These are phyloP conservation scores for Pythium angustatum DNA, from an alignment of 352 stramenopile genomes.

Conservation along the genomic window DNA sequence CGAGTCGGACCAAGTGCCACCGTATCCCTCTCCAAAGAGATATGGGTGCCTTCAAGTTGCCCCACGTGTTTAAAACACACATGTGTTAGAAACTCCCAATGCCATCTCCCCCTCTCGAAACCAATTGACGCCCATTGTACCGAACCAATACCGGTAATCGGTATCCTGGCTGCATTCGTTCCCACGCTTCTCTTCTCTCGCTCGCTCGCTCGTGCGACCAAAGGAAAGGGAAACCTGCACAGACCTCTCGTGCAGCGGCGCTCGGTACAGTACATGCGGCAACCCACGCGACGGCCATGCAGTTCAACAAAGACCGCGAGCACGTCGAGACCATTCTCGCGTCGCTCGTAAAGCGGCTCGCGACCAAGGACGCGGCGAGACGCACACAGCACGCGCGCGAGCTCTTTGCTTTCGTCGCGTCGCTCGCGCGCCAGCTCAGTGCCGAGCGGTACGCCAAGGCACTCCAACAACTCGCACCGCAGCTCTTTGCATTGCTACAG, in stretches of 20 bases:
- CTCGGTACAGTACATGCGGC: no score
- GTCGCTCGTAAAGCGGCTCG: conserved; percentile 64
- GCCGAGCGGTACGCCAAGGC: conserved; percentile 81
- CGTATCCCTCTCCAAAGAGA: not conserved
- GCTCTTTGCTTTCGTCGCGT: conserved; percentile 62
- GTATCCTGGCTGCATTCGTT: conserved; percentile 5
- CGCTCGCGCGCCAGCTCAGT: conserved; percentile 70
- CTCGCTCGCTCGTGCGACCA: no score
- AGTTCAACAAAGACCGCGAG: conserved; percentile 58
- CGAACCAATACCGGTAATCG: not conserved
- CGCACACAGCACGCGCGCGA: conserved; percentile 53
- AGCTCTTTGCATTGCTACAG: conserved; percentile 75
- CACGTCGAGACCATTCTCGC: conserved; percentile 60
- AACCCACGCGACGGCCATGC: conserved; percentile 21
- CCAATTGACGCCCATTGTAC: no score
- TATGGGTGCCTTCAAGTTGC: not conserved
- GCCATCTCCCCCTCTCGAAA: conserved; percentile 13
- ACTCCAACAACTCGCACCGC: conserved; percentile 69
- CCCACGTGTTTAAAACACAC: conserved; percentile 11
- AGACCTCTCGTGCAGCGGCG: not conserved
- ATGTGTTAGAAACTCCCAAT: not conserved
- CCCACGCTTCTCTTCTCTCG: not conserved
- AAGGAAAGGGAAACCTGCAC: not conserved
- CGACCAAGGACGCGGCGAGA: conserved; percentile 37
- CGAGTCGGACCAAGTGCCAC: not conserved